Evolutionary conservation across 2,329 filamentous ascomycete genomes (phyloP).

Genomic region (Hypoxylon sp.): DNA sequence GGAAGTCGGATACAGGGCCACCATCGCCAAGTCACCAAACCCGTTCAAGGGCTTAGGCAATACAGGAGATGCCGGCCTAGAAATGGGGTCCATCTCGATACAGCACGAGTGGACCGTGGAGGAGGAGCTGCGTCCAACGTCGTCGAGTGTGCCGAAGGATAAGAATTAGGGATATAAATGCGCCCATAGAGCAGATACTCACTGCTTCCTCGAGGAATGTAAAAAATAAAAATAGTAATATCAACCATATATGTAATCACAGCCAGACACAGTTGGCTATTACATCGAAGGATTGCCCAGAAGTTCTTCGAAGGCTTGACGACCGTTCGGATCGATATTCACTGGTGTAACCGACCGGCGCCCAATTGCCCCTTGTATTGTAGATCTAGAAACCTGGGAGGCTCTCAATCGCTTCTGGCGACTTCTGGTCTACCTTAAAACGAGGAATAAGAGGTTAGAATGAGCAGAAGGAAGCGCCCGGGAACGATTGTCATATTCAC

Average conservation of each 20-base stretch:
- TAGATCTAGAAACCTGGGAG: background rate
- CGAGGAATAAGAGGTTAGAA: background rate
- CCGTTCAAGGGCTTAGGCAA: slow-evolving; percentile 22
- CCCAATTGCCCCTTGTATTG: too few species aligned
- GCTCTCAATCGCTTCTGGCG: background rate
- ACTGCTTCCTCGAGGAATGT: background rate
- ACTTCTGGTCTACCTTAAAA: background rate
- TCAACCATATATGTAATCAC: background rate
- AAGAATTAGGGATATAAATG: background rate
- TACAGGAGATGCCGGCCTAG: slow-evolving; percentile 18
- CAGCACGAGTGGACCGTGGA: slow-evolving; percentile 33
- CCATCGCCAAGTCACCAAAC: slow-evolving; percentile 25
- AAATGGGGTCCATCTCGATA: slow-evolving; percentile 35
- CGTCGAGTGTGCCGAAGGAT: slow-evolving; percentile 8
- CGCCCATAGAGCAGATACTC: background rate
- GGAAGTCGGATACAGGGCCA: slow-evolving; percentile 28
- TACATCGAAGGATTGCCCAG: background rate
- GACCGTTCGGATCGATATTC: background rate
- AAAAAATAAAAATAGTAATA: too few species aligned
- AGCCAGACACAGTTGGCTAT: background rate
- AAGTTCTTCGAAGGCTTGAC: background rate
- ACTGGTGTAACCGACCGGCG: background rate
- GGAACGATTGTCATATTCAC: background rate
- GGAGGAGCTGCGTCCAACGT: slow-evolving; percentile 25
- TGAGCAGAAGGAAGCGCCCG: background rate